Base-by-base conservation (phyloP, 352 stramenopile genomes). In the Globisporangium yorkense region DNA sequence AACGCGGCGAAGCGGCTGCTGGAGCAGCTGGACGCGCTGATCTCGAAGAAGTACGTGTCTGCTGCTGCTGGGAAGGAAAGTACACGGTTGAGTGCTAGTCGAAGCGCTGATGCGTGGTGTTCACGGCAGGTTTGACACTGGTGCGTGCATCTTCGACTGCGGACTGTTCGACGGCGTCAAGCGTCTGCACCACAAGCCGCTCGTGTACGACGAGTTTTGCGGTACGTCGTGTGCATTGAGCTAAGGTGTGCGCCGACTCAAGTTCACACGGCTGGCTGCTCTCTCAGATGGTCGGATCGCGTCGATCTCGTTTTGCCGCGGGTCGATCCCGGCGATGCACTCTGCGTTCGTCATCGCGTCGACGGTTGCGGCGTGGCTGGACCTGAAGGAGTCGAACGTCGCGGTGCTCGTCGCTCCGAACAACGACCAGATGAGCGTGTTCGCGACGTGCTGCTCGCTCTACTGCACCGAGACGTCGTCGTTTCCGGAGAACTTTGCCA, bases 341-440 rank as follows among this genome's bases (percentile, higher is more conserved):
- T 92, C 84, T 13, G 75, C 82, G 15, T 95, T 95, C 53, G 71
- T 95, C 21, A 74, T 92, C 10, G 74, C 81, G 0, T 95, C 86
- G 20, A 95, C 86, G 3, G 83, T 92, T 3, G 75, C 86, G 0
- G 80, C 83, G 16, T 95, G 86, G 86, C 73, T 93, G 39, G 86
- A 92, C 44, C 56, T 92, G 21, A 89, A 88, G 8, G 66, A 76
- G 2, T 74, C 65, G 29, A 92, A 94, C 47, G 81, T 92, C 33
- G 84, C 80, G 13, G 84, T 95, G 47, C 66, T 95, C 33, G 61
- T 95, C 9, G 82, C 86, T 0, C 86, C 86, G 0, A 93, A 89
- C 62, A 91, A 93, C 44, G 83, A 95, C 40, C 86, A 95, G 58
- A 89, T 92, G 73, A 92, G 81, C 56, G 77, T 95, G 5, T 95